Conservation (phyloP, 331 rosid genomes). For the Pyrus hybrid region DNA sequence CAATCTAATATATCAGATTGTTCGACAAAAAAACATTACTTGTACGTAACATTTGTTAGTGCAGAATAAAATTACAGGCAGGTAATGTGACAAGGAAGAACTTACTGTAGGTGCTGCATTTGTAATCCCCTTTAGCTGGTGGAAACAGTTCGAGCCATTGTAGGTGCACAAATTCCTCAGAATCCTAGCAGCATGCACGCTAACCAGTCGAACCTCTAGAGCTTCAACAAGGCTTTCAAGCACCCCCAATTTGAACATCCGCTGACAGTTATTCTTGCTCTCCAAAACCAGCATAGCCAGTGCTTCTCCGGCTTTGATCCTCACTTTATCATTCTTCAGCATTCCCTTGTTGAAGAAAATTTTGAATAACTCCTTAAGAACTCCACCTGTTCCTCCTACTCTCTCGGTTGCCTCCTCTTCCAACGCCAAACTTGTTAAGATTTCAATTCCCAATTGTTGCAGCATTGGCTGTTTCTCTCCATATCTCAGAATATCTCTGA, state of each 20-base stretch:
- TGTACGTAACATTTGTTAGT: not conserved
- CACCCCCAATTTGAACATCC: slow-evolving; percentile 45
- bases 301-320: slow-evolving; percentile 77
- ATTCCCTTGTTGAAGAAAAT: slow-evolving; percentile 46
- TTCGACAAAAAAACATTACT: not conserved
- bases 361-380: slow-evolving; percentile 60
- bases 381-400: slow-evolving; percentile 84
- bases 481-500: slow-evolving; percentile 61
- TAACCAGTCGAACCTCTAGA: slow-evolving; percentile 46
- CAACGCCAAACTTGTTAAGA: slow-evolving; percentile 60
- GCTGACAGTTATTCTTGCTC: slow-evolving; percentile 61
- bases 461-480: slow-evolving; percentile 66
- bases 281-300: slow-evolving; percentile 77
- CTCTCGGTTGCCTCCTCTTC: slow-evolving; percentile 79
- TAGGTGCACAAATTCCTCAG: slow-evolving; percentile 68
- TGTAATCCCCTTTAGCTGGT: slow-evolving; percentile 45
- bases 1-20: not conserved
- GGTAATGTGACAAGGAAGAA: slow-evolving; percentile 14
- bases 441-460: slow-evolving; percentile 75
- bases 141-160: slow-evolving; percentile 46
- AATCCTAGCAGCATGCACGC: slow-evolving; percentile 67
- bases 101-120: slow-evolving; percentile 77
- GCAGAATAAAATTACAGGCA: not conserved
- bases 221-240: slow-evolving; percentile 45
- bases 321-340: slow-evolving; percentile 30